A percentile compares a stretch with the other conserved stretches of the same genome.
Conservation (phyloP, 2,329 filamentous ascomycete genomes). For the Fonsecaea monophora region DNA sequence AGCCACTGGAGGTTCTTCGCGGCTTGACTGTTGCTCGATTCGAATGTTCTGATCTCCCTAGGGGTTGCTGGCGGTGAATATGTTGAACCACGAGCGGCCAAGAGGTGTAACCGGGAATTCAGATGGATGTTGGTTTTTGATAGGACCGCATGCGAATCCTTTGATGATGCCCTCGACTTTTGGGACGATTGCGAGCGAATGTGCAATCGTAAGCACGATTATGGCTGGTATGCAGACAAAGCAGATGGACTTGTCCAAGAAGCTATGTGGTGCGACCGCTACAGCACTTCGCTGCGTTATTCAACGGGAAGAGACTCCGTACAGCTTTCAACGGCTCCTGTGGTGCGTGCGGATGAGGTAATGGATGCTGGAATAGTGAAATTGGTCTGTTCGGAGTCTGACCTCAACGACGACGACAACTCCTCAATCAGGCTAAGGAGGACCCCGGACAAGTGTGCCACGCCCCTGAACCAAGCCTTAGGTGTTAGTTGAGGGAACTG, state of each 20-base stretch:
- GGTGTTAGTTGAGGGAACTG: neutral
- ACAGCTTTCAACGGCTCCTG: neutral
- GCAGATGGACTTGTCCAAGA: neutral
- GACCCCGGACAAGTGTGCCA: neutral
- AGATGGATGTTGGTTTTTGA: neutral
- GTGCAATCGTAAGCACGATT: neutral
- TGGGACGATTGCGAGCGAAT: neutral
- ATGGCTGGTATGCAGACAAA: neutral
- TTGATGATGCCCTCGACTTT: neutral
- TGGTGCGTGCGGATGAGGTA: neutral
- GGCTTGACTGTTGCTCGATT: neutral
- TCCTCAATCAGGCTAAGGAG: neutral
- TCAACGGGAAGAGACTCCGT: neutral
- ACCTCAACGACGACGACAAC: neutral
- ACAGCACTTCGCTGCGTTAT: neutral
- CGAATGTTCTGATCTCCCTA: neutral
- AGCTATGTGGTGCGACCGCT: neutral
- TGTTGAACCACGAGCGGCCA: neutral
- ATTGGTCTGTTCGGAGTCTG: neutral
- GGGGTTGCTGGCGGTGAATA: neutral
- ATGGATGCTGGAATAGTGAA: neutral
- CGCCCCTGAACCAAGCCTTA: neutral
- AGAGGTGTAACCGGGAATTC: neutral
- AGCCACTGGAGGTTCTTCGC: neutral
- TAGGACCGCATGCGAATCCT: neutral